Base-by-base conservation (phyloP, 257 asterid species). In the Leonotis leonurus region DNA sequence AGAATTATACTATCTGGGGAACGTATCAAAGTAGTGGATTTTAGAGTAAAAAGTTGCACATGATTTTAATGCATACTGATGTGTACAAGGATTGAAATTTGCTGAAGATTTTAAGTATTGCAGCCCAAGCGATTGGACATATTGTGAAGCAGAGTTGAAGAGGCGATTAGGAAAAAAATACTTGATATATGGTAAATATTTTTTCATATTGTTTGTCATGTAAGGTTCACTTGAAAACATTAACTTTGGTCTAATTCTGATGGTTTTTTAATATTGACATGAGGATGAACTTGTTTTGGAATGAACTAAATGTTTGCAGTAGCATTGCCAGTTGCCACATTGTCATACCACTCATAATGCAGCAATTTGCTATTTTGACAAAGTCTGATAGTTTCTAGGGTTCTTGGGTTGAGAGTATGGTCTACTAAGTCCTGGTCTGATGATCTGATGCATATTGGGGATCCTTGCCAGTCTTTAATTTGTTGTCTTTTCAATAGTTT, bases 51-150 rank as follows among this genome's bases (percentile, higher is more conserved):
- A 57, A 5, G 20, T 7, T 30, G 41, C 24, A 6, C 39, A 52
- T 29, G 27, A 21, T 70, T 46, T 59, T 12, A 45, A 16, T 36
- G 8, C 44, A 18, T 65, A 24, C 56, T 33, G 10, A 56, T 48
- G 22, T 17, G 9, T 30, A 26, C 21, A 33, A 44, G 49, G 64
- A 46, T 59, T 60, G 66, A 52, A 60, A 59, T 59, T 70, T 44
- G 62, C 70, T 72, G 54, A 67, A 27, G 52, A 67, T 70, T 69
- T 75, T 65, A 11, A 49, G 41, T 65, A 20, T 50, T 83, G 78
- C 88, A 92, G 97, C 83, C 95, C 97, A 39, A 76, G 81, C 65
- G 97, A 91, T 63, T 91, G 98, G 95, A 81, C 83, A 20, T 85
- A 88, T 67, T 84, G 81, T 60, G 93, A 88, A 82, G 84, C 86